Evolutionary conservation across 352 stramenopile genomes (phyloP), one percentile per base, ranked within the genome.

Genomic region (Globisporangium parvum): DNA sequence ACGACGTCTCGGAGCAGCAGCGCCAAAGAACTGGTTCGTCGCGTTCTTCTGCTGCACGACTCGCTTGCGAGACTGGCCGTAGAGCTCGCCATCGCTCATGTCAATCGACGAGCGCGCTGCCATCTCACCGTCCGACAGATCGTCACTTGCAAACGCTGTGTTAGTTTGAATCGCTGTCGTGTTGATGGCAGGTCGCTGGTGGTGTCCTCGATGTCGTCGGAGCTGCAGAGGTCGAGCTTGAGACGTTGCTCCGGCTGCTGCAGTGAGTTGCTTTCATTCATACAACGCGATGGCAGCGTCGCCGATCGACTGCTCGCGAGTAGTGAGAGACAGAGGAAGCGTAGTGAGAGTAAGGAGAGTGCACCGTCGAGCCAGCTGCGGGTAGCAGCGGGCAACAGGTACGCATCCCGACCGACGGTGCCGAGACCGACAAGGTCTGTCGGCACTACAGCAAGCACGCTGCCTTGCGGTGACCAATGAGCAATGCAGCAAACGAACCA

Each of bases 11-110:
- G 55, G 35, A 37, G 60, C 53, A 35, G 18, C 2, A 8, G 18
- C 45, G 0, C 12, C 6, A 21, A 57, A 23, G 49, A 26, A 48
- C 21, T 35, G 35, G 47, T 28, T 55, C 33, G 14, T 39, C 1
- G n/a, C 15, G 26, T 80, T 76, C 42, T 72, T 80, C 17, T 46
- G 24, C 10, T 51, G 61, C 11, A 69, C 37, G 31, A 73, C 63
- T 20, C 62, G 60, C 5, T 57, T 62, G 23, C 70, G 65, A 10
- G 47, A 51, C 3, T 59, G 42, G 5, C 77, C 77, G 55, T 67
- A 83, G 45, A 89, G 57, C 51, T 91, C 81, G 3, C 77, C 81
- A 46, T 91, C 81, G 47, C 81, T 91, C n/a, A 83, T 51, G 46
- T 85, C 72, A 9, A 55, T 18, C 20, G 44, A 44, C 28, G 55